Percentiles rank a stretch among this genome's conserved stretches.
These are phyloP conservation scores for Chaetomium olivaceum DNA, from an alignment of 2,329 filamentous ascomycete species.

Conservation along the genomic window DNA sequence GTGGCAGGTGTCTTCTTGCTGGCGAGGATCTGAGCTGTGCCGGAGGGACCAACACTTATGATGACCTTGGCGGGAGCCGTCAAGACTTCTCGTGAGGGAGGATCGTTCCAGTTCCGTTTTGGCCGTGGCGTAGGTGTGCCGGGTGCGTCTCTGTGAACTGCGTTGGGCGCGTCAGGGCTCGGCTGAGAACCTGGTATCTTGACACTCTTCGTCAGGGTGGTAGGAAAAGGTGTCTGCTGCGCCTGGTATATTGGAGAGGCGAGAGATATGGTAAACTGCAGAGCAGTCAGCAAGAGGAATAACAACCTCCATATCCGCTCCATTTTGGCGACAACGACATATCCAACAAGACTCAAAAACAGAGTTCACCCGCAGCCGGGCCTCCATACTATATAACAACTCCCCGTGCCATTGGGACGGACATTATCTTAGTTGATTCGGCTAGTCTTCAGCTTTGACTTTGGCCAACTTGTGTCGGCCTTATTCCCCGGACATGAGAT, in stretches of 20 bases:
- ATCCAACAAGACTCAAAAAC: neutral
- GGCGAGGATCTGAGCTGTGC: slow-evolving; percentile 40
- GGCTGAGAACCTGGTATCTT: neutral
- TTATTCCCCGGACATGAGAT: slow-evolving; percentile 1
- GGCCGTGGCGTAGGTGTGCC: neutral
- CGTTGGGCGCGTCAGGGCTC: neutral
- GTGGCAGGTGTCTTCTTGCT: slow-evolving; percentile 37
- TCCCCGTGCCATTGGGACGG: neutral
- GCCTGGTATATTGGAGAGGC: neutral
- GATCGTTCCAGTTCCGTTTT: slow-evolving; percentile 1
- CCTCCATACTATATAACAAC: neutral
- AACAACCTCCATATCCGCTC: slow-evolving; percentile 6
- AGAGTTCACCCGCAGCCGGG: neutral
- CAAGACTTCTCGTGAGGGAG: slow-evolving; percentile 5
- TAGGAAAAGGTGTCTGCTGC: neutral
- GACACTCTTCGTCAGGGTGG: no score
- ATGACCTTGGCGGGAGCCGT: slow-evolving; percentile 35
- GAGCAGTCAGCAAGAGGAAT: slow-evolving; percentile 16
- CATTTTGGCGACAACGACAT: slow-evolving; percentile 5
- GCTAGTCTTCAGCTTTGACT: slow-evolving; percentile 3
- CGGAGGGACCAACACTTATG: slow-evolving; percentile 37
- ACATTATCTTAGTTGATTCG: neutral
- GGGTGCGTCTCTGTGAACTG: neutral
- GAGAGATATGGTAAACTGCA: slow-evolving; percentile 15
- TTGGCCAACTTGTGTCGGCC: slow-evolving; percentile 15